Percentiles rank a stretch among this genome's conserved stretches.
phyloP scores from a whole-genome alignment of 345 rosid genomes.

The Salix dunnii region DNA sequence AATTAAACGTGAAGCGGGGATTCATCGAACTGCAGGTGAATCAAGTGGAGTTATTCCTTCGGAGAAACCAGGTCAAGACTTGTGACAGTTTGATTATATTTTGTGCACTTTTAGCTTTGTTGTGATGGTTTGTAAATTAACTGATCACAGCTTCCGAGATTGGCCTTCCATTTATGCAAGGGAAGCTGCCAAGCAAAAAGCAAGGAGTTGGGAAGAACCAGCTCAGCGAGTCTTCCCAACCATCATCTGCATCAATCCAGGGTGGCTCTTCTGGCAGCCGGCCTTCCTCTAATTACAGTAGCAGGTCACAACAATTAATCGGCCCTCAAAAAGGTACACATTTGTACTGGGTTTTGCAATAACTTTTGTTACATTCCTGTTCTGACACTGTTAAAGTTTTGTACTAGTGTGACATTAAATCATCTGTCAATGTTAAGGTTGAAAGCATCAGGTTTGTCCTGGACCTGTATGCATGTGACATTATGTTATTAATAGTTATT shows the following conservation, averaged over 20 bases:
- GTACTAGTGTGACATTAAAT: background rate
- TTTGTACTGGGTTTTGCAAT: background rate
- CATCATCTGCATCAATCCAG: constrained; percentile 46
- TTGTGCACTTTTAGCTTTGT: constrained; percentile 14
- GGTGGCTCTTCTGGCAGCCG: constrained; percentile 60
- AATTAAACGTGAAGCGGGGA: constrained; percentile 50
- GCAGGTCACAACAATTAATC: constrained; percentile 54
- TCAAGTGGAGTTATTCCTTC: constrained; percentile 29
- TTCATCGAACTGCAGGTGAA: constrained; percentile 37
- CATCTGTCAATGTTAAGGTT: background rate
- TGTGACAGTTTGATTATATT: background rate
- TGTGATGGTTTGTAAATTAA: constrained; percentile 3
- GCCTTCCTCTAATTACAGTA: constrained; percentile 72
- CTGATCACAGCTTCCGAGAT: constrained; percentile 41
- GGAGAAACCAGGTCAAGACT: constrained; percentile 50
- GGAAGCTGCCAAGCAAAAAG: constrained; percentile 46
- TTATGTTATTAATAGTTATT: background rate
- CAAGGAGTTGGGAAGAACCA: constrained; percentile 55
- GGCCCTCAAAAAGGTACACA: constrained; percentile 67
- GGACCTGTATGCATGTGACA: background rate
- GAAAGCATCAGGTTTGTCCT: background rate
- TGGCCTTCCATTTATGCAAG: constrained; percentile 38
- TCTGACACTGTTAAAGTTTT: background rate
- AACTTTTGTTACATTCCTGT: background rate
- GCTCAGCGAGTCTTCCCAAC: constrained; percentile 45